Base-by-base conservation (phyloP, 192 early-diverging fungal species). In the Backusella morwellensis region DNA sequence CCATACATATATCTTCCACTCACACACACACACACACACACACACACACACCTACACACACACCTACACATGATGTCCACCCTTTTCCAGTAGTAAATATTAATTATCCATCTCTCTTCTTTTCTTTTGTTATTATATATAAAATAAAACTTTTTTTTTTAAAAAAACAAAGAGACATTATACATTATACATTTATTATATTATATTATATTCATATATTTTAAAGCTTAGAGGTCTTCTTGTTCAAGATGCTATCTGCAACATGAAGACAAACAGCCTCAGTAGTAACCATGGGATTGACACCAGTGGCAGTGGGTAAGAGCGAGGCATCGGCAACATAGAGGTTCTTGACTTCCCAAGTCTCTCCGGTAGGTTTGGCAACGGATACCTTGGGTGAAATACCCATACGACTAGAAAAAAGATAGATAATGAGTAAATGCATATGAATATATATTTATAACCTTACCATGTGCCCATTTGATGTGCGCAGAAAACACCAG, bases 231-330 rank as follows among this genome's bases (percentile, higher is more conserved):
- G 50, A 47, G 6, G 34, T 34, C 14, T 56, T 21, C 4, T 66
- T 72, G 68, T 78, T 52, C n/a, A 80, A 14, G 12, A 85, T 77
- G 15, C 44, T 66, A 42, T 83, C 81, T 0, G 84, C 82, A 56
- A 85, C 73, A 52, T 74, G 66, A 15, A 83, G 71, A 42, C 76
- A 79, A 38, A 78, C 14, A 26, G 84, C 70, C 50, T 85, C 81
- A 19, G 66, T 72, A 4, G 82, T 85, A 17, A 87, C 82, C 87
- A 91, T 91, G 11, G 90, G 88, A 70, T 92, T 91, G 70, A 94
- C 93, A 79, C 94, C 94, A 70, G 81, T 85, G 0, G 93, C 87
- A 4, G 92, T 90, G 6, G 94, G 92, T 77, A 94, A 92, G 36
- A 92, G 29, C 15, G 86, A 89, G 0, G 92, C 89, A 78, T 95